These are phyloP conservation scores for Massariosphaeria phaeospora DNA, from an alignment of 495 filamentous ascomycete species.

Conservation along the genomic window DNA sequence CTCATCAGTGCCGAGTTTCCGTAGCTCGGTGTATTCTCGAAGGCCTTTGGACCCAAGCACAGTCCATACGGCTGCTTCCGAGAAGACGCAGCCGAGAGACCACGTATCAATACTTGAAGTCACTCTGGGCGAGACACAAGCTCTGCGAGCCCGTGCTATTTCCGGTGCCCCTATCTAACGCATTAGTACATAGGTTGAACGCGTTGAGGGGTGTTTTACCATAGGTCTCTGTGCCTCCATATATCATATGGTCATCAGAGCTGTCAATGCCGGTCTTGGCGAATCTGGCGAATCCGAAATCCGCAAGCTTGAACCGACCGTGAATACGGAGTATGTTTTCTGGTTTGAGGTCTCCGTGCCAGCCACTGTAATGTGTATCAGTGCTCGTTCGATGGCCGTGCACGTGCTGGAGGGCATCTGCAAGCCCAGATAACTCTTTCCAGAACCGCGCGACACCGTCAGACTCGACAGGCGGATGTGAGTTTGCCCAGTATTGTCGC, in stretches of 20 bases:
- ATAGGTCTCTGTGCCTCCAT: conserved; percentile 39
- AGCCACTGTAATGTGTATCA: conserved; percentile 24
- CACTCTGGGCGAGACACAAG: conserved; percentile 18
- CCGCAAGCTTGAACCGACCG: conserved; percentile 42
- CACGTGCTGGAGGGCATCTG: neutral
- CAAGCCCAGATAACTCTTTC: neutral
- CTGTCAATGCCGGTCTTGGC: conserved; percentile 11
- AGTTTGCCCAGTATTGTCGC: conserved; percentile 35
- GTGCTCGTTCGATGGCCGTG: neutral
- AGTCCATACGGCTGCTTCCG: conserved; percentile 3
- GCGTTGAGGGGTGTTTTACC: conserved; percentile 23
- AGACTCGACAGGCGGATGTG: conserved; percentile 28
- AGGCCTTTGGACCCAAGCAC: conserved; percentile 1
- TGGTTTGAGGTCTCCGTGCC: conserved; percentile 44
- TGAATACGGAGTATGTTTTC: conserved; percentile 42
- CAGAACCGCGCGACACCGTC: neutral
- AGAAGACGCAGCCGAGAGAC: conserved; percentile 45
- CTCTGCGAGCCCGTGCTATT: neutral
- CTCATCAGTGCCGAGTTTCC: neutral
- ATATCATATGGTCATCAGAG: conserved; percentile 13
- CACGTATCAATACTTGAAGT: conserved; percentile 41
- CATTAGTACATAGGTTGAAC: neutral
- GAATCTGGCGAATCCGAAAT: conserved; percentile 43
- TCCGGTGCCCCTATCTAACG: conserved; percentile 11
- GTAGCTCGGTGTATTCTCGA: neutral